Percentiles rank a stretch among this genome's conserved stretches.
These are phyloP conservation scores for Talaromyces verruculosus DNA, from an alignment of 2,329 filamentous ascomycete genomes.

Conservation along the genomic window DNA sequence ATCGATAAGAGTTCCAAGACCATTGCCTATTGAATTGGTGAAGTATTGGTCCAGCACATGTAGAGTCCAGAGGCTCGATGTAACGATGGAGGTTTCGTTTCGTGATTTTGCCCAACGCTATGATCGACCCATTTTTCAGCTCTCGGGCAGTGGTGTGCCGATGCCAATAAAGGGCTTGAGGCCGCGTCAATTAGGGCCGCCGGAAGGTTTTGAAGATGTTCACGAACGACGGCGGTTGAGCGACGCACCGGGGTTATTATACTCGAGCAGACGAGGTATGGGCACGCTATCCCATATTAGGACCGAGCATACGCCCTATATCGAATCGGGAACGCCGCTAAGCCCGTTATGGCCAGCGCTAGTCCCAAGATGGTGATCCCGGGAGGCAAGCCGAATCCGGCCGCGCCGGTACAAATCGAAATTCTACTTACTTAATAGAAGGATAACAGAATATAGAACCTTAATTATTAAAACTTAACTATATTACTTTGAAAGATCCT, in stretches of 20 bases:
- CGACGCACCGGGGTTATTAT: constrained; percentile 1
- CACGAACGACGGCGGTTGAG: not conserved
- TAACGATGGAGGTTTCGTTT: not conserved
- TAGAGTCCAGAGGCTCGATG: not conserved
- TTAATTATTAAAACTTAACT: too few species aligned
- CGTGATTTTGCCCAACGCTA: not conserved
- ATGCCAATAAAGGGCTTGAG: not conserved
- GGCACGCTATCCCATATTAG: not conserved
- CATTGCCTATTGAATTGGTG: not conserved
- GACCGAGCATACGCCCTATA: not conserved
- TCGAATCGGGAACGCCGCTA: not conserved
- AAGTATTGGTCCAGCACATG: not conserved
- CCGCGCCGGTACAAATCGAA: constrained; percentile 12
- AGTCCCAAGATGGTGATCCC: not conserved
- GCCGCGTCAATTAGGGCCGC: not conserved
- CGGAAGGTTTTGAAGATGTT: constrained; percentile 6
- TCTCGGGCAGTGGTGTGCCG: not conserved
- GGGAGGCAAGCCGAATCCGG: constrained; percentile 6
- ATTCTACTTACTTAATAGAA: too few species aligned
- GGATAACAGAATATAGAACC: too few species aligned
- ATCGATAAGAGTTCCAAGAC: not conserved
- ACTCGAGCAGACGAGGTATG: not conserved
- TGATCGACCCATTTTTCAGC: constrained; percentile 8
- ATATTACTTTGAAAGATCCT: too few species aligned
- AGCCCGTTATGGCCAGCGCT: not conserved